Evolutionary conservation across 352 stramenopile species (phyloP).

Genomic region (Hyaloperonospora arabidopsidis): DNA sequence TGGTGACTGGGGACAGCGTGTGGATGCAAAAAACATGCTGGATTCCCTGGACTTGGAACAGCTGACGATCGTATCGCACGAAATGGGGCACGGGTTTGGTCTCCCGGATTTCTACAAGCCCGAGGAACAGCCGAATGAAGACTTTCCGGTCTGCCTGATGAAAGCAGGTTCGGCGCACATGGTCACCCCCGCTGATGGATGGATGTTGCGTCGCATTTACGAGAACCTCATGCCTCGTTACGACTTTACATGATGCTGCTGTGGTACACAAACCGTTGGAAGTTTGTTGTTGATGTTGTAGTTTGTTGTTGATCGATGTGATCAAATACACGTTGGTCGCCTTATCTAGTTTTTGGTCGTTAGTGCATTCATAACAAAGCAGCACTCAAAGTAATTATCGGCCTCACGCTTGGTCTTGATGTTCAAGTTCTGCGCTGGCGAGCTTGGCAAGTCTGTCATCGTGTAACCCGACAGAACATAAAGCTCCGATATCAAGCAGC

Average conservation of each 20-base stretch:
- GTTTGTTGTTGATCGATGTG: too few relatives aligned
- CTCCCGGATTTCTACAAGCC: slow-evolving; percentile 21
- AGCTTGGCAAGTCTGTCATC: too few relatives aligned
- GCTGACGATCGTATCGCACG: slow-evolving; percentile 32
- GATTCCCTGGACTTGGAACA: slow-evolving; percentile 22
- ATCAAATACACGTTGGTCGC: too few relatives aligned
- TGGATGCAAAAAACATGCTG: slow-evolving; percentile 31
- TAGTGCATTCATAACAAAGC: too few relatives aligned
- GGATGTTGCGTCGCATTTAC: slow-evolving; percentile 27
- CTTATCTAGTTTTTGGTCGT: too few relatives aligned
- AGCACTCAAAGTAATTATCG: too few relatives aligned
- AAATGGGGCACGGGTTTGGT: slow-evolving; percentile 35
- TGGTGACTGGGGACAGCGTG: slow-evolving; percentile 29
- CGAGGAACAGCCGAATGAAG: slow-evolving; percentile 11
- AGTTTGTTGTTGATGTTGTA: too few relatives aligned
- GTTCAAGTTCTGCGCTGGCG: too few relatives aligned
- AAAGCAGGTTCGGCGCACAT: slow-evolving; percentile 16
- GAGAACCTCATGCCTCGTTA: slow-evolving; percentile 22
- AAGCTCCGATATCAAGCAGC: too few relatives aligned
- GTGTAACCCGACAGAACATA: too few relatives aligned
- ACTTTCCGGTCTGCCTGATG: slow-evolving; percentile 25
- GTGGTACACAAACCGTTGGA: too few relatives aligned
- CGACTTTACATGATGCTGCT: slow-evolving; percentile 9
- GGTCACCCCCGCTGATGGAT: slow-evolving; percentile 23
- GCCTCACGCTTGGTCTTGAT: too few relatives aligned